A percentile compares a stretch with the other conserved stretches of the same genome.
Evolutionary conservation across 768 basidiomycete genomes (phyloP).

Genomic region (Leccinum longicurvipes): DNA sequence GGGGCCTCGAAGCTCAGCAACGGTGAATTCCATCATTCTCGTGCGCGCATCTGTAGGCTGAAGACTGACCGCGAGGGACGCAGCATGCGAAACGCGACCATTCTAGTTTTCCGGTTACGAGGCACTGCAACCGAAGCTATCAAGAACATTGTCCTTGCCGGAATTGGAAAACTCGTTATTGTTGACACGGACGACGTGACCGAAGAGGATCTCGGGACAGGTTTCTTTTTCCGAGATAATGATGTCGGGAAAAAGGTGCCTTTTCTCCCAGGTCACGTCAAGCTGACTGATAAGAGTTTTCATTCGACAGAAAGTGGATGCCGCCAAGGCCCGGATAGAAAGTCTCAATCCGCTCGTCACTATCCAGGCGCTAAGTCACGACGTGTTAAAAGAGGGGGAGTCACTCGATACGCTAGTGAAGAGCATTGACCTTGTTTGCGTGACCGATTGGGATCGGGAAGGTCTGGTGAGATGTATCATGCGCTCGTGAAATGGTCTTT

Average conservation of each 20-base stretch:
- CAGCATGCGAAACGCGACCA: conserved; percentile 93
- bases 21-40: conserved; percentile 45
- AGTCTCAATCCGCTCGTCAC: conserved; percentile 90
- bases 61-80: conserved; percentile 7
- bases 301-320: conserved; percentile 69
- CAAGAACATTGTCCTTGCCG: conserved; percentile 97
- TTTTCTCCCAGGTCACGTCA: conserved; percentile 37
- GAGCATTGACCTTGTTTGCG: conserved; percentile 79
- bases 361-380: conserved; percentile 63
- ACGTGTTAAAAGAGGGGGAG: conserved; percentile 45
- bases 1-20: conserved; percentile 98
- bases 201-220: conserved; percentile 85
- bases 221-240: conserved; percentile 91
- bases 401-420: conserved; percentile 58
- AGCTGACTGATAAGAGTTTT: conserved; percentile 28
- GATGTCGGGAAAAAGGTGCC: conserved; percentile 87
- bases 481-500: not conserved
- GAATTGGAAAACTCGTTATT: conserved; percentile 86
- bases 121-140: conserved; percentile 91
- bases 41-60: not conserved
- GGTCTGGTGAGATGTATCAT: conserved; percentile 55
- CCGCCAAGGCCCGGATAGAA: conserved; percentile 80
- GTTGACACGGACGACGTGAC: conserved; percentile 73
- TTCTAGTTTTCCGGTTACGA: conserved; percentile 73
- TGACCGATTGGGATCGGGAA: conserved; percentile 73